Conservation (phyloP, 257 asterid species). For the Fraxinus excelsior region DNA sequence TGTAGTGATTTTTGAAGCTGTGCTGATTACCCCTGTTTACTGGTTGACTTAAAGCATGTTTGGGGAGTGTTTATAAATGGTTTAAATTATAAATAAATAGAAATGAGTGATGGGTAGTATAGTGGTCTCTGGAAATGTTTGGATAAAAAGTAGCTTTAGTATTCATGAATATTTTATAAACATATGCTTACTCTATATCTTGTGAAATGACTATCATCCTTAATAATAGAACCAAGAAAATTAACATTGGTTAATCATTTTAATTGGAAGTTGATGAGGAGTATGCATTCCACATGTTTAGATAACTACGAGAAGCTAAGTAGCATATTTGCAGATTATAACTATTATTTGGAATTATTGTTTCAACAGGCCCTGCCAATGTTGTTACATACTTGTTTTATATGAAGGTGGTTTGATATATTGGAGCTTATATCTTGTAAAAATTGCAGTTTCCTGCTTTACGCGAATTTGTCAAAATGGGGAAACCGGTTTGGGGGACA, state of each 20-base stretch:
- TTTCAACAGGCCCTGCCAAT: slow-evolving; percentile 19
- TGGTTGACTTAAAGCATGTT: not conserved
- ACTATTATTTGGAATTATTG: slow-evolving; percentile 40
- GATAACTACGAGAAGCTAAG: not conserved
- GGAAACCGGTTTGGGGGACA: slow-evolving; percentile 99
- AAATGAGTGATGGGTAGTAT: too few species aligned
- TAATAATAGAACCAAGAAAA: not conserved
- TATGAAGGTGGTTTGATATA: not conserved
- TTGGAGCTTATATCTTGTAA: slow-evolving; percentile 18
- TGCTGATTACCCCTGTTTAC: not conserved
- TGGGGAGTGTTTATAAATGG: too few species aligned
- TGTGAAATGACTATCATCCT: not conserved
- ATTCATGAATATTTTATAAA: too few species aligned
- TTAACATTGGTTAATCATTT: not conserved
- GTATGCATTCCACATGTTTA: not conserved
- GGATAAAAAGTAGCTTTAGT: too few species aligned
- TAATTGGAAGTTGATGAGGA: not conserved
- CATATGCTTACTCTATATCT: not conserved
- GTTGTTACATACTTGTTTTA: not conserved
- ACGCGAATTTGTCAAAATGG: slow-evolving; percentile 85
- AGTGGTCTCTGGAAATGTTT: too few species aligned
- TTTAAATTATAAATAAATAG: too few species aligned
- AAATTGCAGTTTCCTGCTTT: slow-evolving; percentile 88
- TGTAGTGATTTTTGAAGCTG: not conserved
- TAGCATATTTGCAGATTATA: not conserved